Evolutionary conservation across 306 rosid genomes (phyloP), one percentile per base, ranked within the genome.

Genomic region (Hippophae tibetana): DNA sequence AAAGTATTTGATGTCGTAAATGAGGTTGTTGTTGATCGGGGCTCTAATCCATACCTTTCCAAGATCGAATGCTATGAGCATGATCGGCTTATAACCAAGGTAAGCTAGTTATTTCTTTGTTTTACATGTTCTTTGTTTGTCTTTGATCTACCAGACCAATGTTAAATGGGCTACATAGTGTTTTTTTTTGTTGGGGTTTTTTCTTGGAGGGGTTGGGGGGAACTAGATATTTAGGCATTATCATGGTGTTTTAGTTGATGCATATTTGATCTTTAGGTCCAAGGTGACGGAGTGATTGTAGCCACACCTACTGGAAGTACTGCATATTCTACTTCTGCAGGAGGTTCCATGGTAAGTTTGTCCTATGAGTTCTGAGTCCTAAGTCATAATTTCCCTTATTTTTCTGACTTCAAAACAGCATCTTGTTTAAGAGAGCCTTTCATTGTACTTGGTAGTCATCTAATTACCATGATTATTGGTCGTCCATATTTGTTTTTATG

Each of bases 241-340:
- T 61, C 57, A 61, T 12, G 65, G 63, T 57, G 45, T 8, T 53
- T 69, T 56, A 18, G 23, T 18, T 44, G 59, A 8, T 9, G 42
- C 27, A 65, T 53, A 54, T 41, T 5, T 60, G 47, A 41, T 54
- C 63, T 76, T 76, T 78, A 85, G 99, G 99, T 92, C 70, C 99
- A 92, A 86, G 99, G 94, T 63, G 97, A 92, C 67, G 99, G 99
- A 68, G 95, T 92, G 69, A 92, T 88, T 61, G 84, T 92, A 54
- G 99, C 97, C 74, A 92, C 97, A 60, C 99, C 99, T 42, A 92
- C 99, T 2, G 99, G 99, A 78, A 92, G 99, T 70, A 92, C 99
- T 52, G 97, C 99, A 67, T 92, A 88, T 82, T 85, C 97, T 72
- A 92, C 99, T 10, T 95, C 99, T 69, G 96, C 99, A 49, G 99